phyloP scores from a whole-genome alignment of 192 early-diverging fungal genomes.

The Spinellus fusiger region DNA sequence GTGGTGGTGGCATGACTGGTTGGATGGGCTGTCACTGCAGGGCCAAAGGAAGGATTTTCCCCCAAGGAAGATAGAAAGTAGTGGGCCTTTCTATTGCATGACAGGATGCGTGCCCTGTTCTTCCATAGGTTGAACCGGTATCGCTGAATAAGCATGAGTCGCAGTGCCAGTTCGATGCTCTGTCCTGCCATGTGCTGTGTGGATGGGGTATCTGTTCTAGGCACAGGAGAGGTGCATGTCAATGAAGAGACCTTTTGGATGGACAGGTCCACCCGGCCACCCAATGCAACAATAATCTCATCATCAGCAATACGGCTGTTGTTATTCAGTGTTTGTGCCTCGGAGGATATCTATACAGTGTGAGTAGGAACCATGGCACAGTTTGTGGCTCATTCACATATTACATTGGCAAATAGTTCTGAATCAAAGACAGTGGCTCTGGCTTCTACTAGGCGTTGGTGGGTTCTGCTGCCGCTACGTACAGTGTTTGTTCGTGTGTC shows the following conservation, averaged over 20 bases:
- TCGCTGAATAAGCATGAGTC: constrained; percentile 23
- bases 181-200: constrained; percentile 7
- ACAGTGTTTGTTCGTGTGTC: background rate
- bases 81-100: constrained; percentile 17
- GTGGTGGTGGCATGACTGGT: background rate
- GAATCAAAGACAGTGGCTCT: constrained; percentile 42
- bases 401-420: constrained; percentile 40
- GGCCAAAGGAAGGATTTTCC: background rate
- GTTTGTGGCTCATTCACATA: background rate
- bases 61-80: constrained; percentile 8
- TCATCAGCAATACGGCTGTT: constrained; percentile 24
- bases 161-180: constrained; percentile 21
- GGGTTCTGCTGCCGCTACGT: background rate
- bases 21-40: background rate
- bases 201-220: background rate
- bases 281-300: constrained; percentile 19
- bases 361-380: background rate
- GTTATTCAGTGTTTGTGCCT: constrained; percentile 20
- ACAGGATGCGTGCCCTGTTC: constrained; percentile 11
- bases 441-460: constrained; percentile 35
- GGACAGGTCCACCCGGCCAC: constrained; percentile 25
- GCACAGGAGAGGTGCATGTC: background rate
- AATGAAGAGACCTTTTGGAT: constrained; percentile 6
- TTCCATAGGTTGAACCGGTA: constrained; percentile 27
- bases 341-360: constrained; percentile 19